Evolutionary conservation across 2,329 filamentous ascomycete species (phyloP).

Genomic region (Fusarium proliferatum): DNA sequence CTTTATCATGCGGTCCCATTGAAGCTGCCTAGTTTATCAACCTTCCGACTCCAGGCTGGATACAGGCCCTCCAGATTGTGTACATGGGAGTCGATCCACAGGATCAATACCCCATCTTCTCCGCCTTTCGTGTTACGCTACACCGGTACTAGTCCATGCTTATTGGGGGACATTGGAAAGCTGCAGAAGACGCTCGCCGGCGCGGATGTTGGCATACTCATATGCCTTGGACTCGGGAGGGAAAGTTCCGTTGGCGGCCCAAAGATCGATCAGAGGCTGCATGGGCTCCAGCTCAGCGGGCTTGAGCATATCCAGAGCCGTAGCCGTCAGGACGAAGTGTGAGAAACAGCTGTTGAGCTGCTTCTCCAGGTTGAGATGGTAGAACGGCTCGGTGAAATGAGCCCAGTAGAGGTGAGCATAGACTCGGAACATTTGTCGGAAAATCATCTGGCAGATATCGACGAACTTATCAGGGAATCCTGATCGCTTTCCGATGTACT

Average conservation of each 20-base stretch:
- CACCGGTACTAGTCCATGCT: slow-evolving; percentile 7
- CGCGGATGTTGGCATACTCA: slow-evolving; percentile 71
- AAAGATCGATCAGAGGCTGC: slow-evolving; percentile 92
- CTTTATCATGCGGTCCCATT: slow-evolving; percentile 11
- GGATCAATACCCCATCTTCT: slow-evolving; percentile 23
- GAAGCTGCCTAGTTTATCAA: slow-evolving; percentile 10
- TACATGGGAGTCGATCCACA: slow-evolving; percentile 24
- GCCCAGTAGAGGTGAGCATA: slow-evolving; percentile 99
- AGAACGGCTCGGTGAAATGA: slow-evolving; percentile 87
- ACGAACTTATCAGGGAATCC: slow-evolving; percentile 93
- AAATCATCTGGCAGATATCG: slow-evolving; percentile 90
- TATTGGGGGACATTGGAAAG: slow-evolving; percentile 52
- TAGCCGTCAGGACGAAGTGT: slow-evolving; percentile 84
- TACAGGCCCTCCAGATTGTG: slow-evolving; percentile 37
- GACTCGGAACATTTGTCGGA: slow-evolving; percentile 98
- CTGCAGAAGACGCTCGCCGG: slow-evolving; percentile 69
- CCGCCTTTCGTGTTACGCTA: slow-evolving; percentile 25
- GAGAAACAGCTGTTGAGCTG: slow-evolving; percentile 89
- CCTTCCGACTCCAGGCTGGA: slow-evolving; percentile 19
- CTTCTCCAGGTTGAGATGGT: slow-evolving; percentile 83
- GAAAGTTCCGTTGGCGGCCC: slow-evolving; percentile 89
- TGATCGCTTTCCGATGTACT: slow-evolving; percentile 91
- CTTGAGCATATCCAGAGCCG: slow-evolving; percentile 83
- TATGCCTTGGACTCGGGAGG: slow-evolving; percentile 78
- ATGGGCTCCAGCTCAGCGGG: slow-evolving; percentile 95